These are phyloP conservation scores for Aspergillus cejpii DNA, from an alignment of 2,329 filamentous ascomycete species.

Conservation along the genomic window DNA sequence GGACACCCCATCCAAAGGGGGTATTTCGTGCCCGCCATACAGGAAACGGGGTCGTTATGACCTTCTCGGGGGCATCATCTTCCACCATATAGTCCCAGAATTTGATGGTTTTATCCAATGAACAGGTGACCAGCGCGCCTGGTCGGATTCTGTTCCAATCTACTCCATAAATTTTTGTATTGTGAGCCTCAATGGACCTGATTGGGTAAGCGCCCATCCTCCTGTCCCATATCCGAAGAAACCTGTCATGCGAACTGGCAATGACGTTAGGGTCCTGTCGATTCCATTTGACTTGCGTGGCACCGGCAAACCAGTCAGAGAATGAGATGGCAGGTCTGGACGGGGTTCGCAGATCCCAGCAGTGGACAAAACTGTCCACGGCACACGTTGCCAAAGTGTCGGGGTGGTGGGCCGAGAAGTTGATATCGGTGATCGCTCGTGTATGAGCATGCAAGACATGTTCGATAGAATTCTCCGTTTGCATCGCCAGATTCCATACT, in stretches of 20 bases:
- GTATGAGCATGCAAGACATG: slow-evolving; percentile 80
- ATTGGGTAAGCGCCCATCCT: slow-evolving; percentile 70
- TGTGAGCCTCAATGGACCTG: slow-evolving; percentile 77
- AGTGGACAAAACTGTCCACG: slow-evolving; percentile 87
- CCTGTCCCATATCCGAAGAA: slow-evolving; percentile 84
- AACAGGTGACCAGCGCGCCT: slow-evolving; percentile 75
- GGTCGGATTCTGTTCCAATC: slow-evolving; percentile 82
- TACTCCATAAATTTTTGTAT: slow-evolving; percentile 88
- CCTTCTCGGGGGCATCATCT: slow-evolving; percentile 61
- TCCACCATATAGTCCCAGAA: slow-evolving; percentile 75
- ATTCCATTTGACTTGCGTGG: slow-evolving; percentile 93
- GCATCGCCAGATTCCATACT: slow-evolving; percentile 82
- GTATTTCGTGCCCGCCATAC: slow-evolving; percentile 89
- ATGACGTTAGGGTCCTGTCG: slow-evolving; percentile 78
- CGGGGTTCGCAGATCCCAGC: slow-evolving; percentile 77
- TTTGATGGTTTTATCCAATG: slow-evolving; percentile 84
- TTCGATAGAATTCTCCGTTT: slow-evolving; percentile 71
- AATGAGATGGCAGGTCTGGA: slow-evolving; percentile 70
- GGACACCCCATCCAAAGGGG: slow-evolving; percentile 75
- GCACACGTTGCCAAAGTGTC: slow-evolving; percentile 85
- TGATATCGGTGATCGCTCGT: slow-evolving; percentile 89
- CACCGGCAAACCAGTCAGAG: slow-evolving; percentile 88
- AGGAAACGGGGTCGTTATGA: slow-evolving; percentile 76
- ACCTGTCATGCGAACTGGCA: slow-evolving; percentile 84
- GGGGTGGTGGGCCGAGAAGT: slow-evolving; percentile 88